Percentiles rank a stretch among this genome's conserved stretches.
Conservation (phyloP, 768 basidiomycete genomes). For the Pleurotus eryngii region DNA sequence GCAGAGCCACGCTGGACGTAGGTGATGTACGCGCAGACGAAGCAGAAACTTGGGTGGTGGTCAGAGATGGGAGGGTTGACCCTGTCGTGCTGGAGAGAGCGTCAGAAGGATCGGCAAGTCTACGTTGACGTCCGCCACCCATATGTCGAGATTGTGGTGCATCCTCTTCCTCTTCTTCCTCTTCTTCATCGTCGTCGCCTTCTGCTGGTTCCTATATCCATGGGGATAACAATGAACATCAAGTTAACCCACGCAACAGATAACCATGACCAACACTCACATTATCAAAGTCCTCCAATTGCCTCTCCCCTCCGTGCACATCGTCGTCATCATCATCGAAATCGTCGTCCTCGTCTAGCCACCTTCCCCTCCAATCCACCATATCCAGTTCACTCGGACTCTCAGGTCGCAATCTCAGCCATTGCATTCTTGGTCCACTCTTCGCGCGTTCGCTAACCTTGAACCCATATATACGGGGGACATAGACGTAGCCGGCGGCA, state of each 20-base stretch:
- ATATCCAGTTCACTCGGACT: constrained; percentile 74
- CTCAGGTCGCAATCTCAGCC: constrained; percentile 87
- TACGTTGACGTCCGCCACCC: constrained; percentile 7
- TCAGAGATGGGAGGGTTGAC: constrained; percentile 10
- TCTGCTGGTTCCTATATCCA: constrained; percentile 44
- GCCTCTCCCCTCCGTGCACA: constrained; percentile 65
- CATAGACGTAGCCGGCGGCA: constrained; percentile 83
- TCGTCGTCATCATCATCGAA: constrained; percentile 70
- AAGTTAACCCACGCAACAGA: too few relatives aligned
- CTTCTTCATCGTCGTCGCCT: constrained; percentile 53
- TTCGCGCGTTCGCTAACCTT: constrained; percentile 94
- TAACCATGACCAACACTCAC: constrained; percentile 33
- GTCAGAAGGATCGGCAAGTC: neutral
- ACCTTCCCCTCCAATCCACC: constrained; percentile 89
- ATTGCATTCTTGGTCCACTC: constrained; percentile 95
- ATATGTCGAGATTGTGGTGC: constrained; percentile 29
- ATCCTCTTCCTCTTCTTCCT: constrained; percentile 60
- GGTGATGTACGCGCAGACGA: constrained; percentile 49
- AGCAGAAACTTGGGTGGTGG: constrained; percentile 35
- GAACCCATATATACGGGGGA: constrained; percentile 95
- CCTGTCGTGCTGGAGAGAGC: neutral
- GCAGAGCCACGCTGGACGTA: constrained; percentile 42
- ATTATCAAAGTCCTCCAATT: constrained; percentile 86
- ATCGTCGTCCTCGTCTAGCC: constrained; percentile 66
- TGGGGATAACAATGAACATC: too few relatives aligned